phyloP scores from a whole-genome alignment of 345 rosid species.

The Salix brachista region DNA sequence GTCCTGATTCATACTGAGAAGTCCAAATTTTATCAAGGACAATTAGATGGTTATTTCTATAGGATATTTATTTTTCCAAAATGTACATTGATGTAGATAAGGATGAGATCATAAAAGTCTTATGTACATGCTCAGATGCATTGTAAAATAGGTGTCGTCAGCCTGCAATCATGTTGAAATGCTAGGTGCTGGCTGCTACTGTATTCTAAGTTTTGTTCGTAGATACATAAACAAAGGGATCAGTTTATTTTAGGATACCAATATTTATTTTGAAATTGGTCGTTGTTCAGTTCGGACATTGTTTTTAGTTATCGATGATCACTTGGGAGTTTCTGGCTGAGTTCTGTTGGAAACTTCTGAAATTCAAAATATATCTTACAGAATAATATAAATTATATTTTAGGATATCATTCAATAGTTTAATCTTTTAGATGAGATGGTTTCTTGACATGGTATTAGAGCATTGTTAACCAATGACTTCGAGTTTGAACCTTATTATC shows the following conservation, averaged over 20 bases:
- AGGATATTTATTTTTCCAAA: slow-evolving; percentile 1
- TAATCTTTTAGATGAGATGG: no score
- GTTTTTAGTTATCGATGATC: neutral
- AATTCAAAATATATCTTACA: no score
- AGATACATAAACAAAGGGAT: neutral
- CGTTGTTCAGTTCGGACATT: neutral
- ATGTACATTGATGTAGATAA: slow-evolving; percentile 4
- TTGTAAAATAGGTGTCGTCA: neutral
- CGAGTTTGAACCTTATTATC: no score
- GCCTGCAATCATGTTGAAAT: neutral
- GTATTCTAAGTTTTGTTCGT: neutral
- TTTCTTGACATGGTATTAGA: no score
- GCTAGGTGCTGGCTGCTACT: neutral
- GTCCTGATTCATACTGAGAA: slow-evolving; percentile 3
- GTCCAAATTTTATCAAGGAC: slow-evolving; percentile 10
- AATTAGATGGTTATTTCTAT: slow-evolving; percentile 2
- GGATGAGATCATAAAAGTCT: neutral
- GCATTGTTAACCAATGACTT: no score
- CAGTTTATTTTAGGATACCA: neutral
- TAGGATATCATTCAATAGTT: no score
- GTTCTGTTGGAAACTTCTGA: neutral
- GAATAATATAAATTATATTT: no score
- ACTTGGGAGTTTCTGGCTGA: neutral
- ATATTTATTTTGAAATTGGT: neutral
- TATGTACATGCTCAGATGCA: neutral